Evolutionary conservation across 495 filamentous ascomycete species (phyloP).

Genomic region (Aspergillus baeticus): DNA sequence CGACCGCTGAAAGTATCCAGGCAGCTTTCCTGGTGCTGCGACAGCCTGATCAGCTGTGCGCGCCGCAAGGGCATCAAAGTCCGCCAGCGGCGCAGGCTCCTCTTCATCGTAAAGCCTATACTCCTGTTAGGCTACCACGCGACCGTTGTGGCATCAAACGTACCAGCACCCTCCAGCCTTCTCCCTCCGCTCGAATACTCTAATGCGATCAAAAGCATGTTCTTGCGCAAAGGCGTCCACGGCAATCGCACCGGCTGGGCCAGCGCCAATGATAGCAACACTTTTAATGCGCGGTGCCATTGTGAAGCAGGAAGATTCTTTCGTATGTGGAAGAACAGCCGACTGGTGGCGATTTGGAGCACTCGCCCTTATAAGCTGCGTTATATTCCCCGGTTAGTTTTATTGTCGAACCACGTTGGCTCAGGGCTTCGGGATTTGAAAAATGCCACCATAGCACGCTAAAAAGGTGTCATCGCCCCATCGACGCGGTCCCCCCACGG

Average conservation of each 20-base stretch:
- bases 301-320: background rate
- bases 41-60: background rate
- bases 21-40: background rate
- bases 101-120: background rate
- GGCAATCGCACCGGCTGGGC: constrained; percentile 50
- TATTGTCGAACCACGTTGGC: no score
- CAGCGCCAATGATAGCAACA: constrained; percentile 50
- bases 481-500: no score
- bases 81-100: background rate
- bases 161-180: constrained; percentile 48
- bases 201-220: constrained; percentile 44
- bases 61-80: background rate
- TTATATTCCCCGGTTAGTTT: no score
- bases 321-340: no score
- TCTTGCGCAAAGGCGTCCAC: constrained; percentile 48
- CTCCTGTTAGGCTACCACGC: background rate
- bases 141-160: background rate
- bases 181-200: constrained; percentile 50
- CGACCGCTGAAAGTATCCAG: background rate
- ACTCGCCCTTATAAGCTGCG: no score
- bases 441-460: no score
- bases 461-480: no score
- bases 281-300: background rate
- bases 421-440: no score
- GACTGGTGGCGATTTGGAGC: no score